Conservation (phyloP, 2,329 filamentous ascomycete genomes). For the Fusarium newnesense region DNA sequence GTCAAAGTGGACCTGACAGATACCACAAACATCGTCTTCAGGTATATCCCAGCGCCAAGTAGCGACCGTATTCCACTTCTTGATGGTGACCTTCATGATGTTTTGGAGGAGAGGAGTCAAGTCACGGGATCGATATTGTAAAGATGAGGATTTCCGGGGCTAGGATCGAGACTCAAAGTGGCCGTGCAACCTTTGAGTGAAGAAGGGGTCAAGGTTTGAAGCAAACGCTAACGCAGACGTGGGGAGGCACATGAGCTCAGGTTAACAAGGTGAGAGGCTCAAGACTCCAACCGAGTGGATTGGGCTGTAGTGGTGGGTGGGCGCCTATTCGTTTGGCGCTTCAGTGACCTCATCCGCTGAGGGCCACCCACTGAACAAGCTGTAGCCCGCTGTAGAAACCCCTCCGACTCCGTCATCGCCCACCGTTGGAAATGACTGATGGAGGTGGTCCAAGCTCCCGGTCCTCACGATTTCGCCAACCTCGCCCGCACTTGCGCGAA, state of each 20-base stretch:
- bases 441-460: conserved; percentile 43
- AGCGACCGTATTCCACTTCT: conserved; percentile 91
- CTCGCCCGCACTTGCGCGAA: conserved; percentile 33
- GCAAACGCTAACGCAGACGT: conserved; percentile 11
- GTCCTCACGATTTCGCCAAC: conserved; percentile 40
- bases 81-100: conserved; percentile 93
- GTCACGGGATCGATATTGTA: conserved; percentile 10
- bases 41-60: conserved; percentile 98
- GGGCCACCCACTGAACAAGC: conserved; percentile 31
- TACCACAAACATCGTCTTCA: conserved; percentile 97
- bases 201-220: conserved; percentile 24
- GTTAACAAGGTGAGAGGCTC: conserved; percentile 11
- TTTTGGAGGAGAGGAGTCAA: conserved; percentile 21
- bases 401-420: conserved; percentile 23
- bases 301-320: conserved; percentile 15
- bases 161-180: conserved; percentile 25
- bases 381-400: conserved; percentile 18
- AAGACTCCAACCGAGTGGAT: not conserved
- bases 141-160: not conserved
- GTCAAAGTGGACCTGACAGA: conserved; percentile 98
- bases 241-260: conserved; percentile 21
- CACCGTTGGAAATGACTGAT: conserved; percentile 23
- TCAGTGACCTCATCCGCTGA: conserved; percentile 42
- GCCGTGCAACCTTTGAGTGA: conserved; percentile 21
- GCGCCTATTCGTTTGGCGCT: conserved; percentile 9